Conservation (phyloP, 2,329 filamentous ascomycete species). For the Fusarium bulbicola region DNA sequence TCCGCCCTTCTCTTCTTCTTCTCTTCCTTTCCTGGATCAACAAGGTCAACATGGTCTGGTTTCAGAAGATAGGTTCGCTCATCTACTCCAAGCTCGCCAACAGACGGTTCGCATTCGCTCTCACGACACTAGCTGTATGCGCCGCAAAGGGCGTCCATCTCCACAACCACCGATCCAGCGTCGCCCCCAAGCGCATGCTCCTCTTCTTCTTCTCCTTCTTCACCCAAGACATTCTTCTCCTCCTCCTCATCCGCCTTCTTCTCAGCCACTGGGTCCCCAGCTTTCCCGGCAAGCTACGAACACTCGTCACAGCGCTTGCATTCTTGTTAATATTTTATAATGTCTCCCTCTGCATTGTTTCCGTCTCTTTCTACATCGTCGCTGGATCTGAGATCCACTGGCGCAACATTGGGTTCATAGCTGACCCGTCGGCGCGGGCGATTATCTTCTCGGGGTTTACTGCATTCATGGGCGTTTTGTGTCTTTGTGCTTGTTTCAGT, state of each 20-base stretch:
- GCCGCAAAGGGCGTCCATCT: conserved; percentile 47
- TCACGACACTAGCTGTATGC: conserved; percentile 44
- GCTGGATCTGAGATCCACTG: conserved; percentile 49
- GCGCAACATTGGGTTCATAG: conserved; percentile 47
- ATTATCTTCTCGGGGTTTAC: conserved; percentile 48
- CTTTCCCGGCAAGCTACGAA: conserved; percentile 15
- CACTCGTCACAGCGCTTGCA: conserved; percentile 25
- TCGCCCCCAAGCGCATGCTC: conserved; percentile 43
- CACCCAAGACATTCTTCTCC: conserved; percentile 45
- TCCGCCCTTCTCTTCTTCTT: not conserved
- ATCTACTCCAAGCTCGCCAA: conserved; percentile 41
- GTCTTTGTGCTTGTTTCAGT: conserved; percentile 27
- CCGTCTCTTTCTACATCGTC: conserved; percentile 46
- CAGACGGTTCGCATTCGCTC: conserved; percentile 45
- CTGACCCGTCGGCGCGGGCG: conserved; percentile 45
- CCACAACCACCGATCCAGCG: conserved; percentile 44
- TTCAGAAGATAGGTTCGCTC: conserved; percentile 16
- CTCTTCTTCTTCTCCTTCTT: conserved; percentile 49
- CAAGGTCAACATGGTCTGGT: conserved; percentile 3
- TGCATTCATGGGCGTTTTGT: conserved; percentile 38
- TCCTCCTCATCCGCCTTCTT: conserved; percentile 46
- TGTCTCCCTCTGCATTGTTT: conserved; percentile 38
- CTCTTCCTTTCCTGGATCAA: not conserved
- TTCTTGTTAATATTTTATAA: conserved; percentile 32
- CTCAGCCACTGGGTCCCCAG: conserved; percentile 42